A percentile compares a stretch with the other conserved stretches of the same genome.
phyloP scores from a whole-genome alignment of 164 flowering plant genomes.

The Chimonanthus salicifolius region DNA sequence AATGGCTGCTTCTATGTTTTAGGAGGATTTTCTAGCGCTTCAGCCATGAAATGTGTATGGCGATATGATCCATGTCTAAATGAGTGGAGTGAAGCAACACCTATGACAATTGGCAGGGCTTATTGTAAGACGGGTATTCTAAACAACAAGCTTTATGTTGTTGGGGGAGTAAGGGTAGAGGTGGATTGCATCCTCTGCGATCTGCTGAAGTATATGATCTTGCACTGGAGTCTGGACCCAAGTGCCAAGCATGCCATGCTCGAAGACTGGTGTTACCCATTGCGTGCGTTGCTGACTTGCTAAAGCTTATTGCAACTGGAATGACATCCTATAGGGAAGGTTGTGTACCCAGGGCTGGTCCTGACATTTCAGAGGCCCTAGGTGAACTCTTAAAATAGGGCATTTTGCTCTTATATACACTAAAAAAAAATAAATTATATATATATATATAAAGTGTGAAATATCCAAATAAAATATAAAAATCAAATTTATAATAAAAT shows the following conservation, averaged over 20 bases:
- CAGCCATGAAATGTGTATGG: slow-evolving; percentile 68
- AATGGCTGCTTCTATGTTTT: slow-evolving; percentile 77
- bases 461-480: too few species aligned
- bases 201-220: slow-evolving; percentile 86
- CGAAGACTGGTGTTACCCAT: slow-evolving; percentile 63
- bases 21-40: slow-evolving; percentile 70
- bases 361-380: too few species aligned
- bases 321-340: slow-evolving; percentile 75
- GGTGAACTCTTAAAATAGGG: too few species aligned
- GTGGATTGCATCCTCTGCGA: slow-evolving; percentile 72
- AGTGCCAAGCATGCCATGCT: slow-evolving; percentile 85
- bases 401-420: too few species aligned
- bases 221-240: slow-evolving; percentile 51
- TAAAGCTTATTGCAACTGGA: slow-evolving; percentile 95
- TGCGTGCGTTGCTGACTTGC: slow-evolving; percentile 64
- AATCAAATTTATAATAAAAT: too few species aligned
- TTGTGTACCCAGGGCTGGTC: slow-evolving; percentile 30
- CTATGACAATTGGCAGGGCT: slow-evolving; percentile 34
- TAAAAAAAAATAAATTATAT: too few species aligned
- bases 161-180: slow-evolving; percentile 81
- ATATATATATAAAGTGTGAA: too few species aligned
- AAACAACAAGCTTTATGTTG: slow-evolving; percentile 33
- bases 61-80: slow-evolving; percentile 64
- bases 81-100: slow-evolving; percentile 55
- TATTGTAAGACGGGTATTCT: slow-evolving; percentile 32